phyloP scores from a whole-genome alignment of 139 green algal genomes.

The Tetradesmus lagerheimii region DNA sequence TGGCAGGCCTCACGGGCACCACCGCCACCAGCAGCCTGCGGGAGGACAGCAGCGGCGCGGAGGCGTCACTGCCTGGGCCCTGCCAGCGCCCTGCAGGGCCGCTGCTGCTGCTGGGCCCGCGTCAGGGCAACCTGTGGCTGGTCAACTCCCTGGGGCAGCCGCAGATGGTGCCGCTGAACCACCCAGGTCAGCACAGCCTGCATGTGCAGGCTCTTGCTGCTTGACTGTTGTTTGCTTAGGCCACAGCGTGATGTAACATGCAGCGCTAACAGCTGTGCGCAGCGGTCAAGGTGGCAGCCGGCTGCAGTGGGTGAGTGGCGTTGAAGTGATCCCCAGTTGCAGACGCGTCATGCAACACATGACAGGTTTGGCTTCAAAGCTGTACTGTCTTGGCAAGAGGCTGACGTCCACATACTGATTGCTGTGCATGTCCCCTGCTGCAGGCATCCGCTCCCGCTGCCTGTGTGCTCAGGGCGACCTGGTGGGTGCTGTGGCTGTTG shows the following conservation, averaged over 20 bases:
- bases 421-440: neutral
- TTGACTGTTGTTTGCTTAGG: neutral
- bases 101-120: constrained; percentile 57
- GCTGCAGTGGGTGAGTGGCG: no score
- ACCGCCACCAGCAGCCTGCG: constrained; percentile 15
- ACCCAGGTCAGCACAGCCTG: constrained; percentile 40
- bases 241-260: no score
- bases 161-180: constrained; percentile 50
- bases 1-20: constrained; percentile 39
- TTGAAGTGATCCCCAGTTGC: no score
- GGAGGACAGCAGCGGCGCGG: constrained; percentile 25
- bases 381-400: no score
- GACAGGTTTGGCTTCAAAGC: neutral
- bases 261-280: no score
- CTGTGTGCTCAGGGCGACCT: constrained; percentile 57
- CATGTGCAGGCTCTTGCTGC: neutral
- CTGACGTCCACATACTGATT: neutral
- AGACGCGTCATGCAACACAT: no score
- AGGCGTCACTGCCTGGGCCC: constrained; percentile 30
- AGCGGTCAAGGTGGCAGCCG: no score
- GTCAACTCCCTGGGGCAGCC: constrained; percentile 59
- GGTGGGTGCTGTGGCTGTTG: constrained; percentile 52
- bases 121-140: constrained; percentile 62
- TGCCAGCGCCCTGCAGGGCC: constrained; percentile 47
- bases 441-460: constrained; percentile 48